A percentile compares a stretch with the other conserved stretches of the same genome.
phyloP scores from a whole-genome alignment of 176 grass and related monocot genomes.

The Avena atlantica region DNA sequence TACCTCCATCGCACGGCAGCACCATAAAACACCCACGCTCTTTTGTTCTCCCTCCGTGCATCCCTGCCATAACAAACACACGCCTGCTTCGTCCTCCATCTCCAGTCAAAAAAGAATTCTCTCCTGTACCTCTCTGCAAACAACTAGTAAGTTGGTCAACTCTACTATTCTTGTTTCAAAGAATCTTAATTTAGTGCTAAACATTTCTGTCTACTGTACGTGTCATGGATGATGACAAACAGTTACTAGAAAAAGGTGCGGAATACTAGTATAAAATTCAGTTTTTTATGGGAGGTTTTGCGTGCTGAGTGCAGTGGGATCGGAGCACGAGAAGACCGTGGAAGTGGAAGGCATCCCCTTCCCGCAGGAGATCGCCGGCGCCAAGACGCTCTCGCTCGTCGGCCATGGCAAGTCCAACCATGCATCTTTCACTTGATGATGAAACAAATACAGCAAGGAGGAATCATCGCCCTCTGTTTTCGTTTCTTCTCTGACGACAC shows the following conservation, averaged over 20 bases:
- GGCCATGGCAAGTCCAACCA: slow-evolving; percentile 12
- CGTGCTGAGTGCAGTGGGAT: slow-evolving; percentile 38
- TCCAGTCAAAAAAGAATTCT: not conserved
- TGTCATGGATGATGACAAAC: not conserved
- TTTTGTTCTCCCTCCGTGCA: not conserved
- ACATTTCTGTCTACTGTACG: not conserved
- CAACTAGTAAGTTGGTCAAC: not conserved
- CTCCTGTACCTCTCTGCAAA: not conserved
- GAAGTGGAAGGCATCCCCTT: slow-evolving; percentile 50
- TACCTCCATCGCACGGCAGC: too few species aligned
- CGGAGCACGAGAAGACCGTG: slow-evolving; percentile 25
- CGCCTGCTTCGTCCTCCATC: not conserved
- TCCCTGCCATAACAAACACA: not conserved
- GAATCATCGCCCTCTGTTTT: too few species aligned
- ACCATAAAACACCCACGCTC: too few species aligned
- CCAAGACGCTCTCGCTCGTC: slow-evolving; percentile 36
- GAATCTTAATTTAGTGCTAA: not conserved
- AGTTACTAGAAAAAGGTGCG: not conserved
- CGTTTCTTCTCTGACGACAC: not conserved
- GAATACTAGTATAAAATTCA: not conserved
- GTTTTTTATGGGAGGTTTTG: not conserved
- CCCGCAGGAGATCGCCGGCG: slow-evolving; percentile 34
- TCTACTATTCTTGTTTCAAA: not conserved
- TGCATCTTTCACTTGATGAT: too few species aligned
- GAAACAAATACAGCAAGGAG: not conserved